These are phyloP conservation scores for Rickenella mellea DNA, from an alignment of 768 basidiomycete species.

Conservation along the genomic window DNA sequence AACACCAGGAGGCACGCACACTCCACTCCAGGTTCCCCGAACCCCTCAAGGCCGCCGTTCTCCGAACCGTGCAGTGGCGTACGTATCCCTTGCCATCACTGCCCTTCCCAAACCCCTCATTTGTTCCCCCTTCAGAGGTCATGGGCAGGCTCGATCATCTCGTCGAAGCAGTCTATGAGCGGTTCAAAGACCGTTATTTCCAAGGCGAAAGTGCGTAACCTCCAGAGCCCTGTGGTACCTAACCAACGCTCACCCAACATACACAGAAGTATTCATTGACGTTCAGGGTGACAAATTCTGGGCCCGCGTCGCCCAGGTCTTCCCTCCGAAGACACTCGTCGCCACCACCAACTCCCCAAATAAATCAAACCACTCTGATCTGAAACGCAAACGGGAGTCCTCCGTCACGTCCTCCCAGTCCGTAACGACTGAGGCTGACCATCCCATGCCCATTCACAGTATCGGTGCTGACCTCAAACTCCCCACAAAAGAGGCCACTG, in stretches of 20 bases:
- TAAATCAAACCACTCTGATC: constrained; percentile 10
- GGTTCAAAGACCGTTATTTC: constrained; percentile 95
- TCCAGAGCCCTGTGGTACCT: constrained; percentile 5
- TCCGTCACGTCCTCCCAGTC: constrained; percentile 28
- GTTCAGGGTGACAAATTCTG: constrained; percentile 82
- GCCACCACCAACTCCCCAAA: constrained; percentile 28
- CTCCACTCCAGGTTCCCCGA: constrained; percentile 90
- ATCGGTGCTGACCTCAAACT: constrained; percentile 75
- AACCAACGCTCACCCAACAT: constrained; percentile 5
- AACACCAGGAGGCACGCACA: constrained; percentile 79
- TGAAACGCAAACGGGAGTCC: constrained; percentile 17
- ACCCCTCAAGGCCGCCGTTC: constrained; percentile 83
- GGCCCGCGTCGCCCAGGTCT: constrained; percentile 71
- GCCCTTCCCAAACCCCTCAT: constrained; percentile 6
- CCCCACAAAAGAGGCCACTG: constrained; percentile 57
- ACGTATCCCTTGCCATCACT: constrained; percentile 29
- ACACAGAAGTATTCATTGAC: constrained; percentile 78
- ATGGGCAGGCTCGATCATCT: constrained; percentile 93
- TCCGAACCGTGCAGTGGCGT: constrained; percentile 97
- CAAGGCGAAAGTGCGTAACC: constrained; percentile 70
- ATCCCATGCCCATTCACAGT: constrained; percentile 45
- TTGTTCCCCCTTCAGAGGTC: constrained; percentile 55
- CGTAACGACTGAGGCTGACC: constrained; percentile 30
- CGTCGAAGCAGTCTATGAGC: constrained; percentile 89
- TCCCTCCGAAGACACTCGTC: constrained; percentile 48